Evolutionary conservation across 345 rosid genomes (phyloP).

Genomic region (Toxicodendron radicans): DNA sequence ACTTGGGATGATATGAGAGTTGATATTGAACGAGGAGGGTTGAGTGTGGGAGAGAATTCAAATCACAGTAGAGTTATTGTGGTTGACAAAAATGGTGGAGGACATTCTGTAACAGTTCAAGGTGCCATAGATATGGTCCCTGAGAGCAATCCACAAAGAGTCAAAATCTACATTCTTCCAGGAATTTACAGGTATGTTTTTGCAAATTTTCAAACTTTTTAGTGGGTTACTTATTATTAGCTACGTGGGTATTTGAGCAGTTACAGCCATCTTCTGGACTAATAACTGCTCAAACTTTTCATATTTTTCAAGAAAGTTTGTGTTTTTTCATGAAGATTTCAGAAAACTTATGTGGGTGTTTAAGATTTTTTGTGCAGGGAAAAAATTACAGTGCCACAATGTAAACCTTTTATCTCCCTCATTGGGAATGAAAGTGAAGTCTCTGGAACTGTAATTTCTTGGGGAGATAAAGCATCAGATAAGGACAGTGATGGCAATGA

Average conservation of each 20-base stretch:
- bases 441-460: slow-evolving; percentile 53
- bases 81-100: slow-evolving; percentile 65
- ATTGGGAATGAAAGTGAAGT: slow-evolving; percentile 52
- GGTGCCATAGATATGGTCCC: slow-evolving; percentile 90
- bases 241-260: slow-evolving; percentile 39
- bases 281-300: not conserved
- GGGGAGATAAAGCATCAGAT: slow-evolving; percentile 84
- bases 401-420: slow-evolving; percentile 75
- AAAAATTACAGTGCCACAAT: slow-evolving; percentile 62
- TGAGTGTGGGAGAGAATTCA: slow-evolving; percentile 29
- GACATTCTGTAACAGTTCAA: slow-evolving; percentile 81
- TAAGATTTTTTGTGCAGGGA: slow-evolving; percentile 46
- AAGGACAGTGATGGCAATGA: slow-evolving; percentile 36
- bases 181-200: slow-evolving; percentile 76
- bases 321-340: not conserved
- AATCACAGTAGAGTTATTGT: slow-evolving; percentile 52
- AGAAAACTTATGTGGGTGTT: not conserved
- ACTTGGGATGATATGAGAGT: slow-evolving; percentile 80
- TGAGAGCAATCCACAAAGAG: slow-evolving; percentile 53
- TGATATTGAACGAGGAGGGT: slow-evolving; percentile 26
- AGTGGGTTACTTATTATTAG: slow-evolving; percentile 33
- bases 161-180: slow-evolving; percentile 74
- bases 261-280: slow-evolving; percentile 16
- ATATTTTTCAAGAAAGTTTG: not conserved
- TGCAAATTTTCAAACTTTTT: not conserved